Percentiles rank a stretch among this genome's conserved stretches.
These are phyloP conservation scores for Metarhizium robertsii DNA, from an alignment of 2,329 filamentous ascomycete genomes.

Conservation along the genomic window DNA sequence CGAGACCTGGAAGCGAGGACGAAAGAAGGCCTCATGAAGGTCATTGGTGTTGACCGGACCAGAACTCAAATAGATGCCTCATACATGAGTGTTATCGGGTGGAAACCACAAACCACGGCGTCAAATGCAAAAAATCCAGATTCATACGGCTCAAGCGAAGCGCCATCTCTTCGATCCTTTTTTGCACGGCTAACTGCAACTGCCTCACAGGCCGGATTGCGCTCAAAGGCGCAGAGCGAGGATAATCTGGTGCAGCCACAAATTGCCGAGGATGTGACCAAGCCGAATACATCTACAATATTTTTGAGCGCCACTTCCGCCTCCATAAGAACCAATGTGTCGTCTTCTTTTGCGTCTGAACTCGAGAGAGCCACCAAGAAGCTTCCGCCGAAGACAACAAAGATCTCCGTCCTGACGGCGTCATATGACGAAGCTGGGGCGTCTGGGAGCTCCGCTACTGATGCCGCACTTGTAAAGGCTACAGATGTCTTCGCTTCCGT, in stretches of 20 bases:
- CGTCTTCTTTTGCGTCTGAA: conserved; percentile 66
- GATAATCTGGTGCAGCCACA: conserved; percentile 53
- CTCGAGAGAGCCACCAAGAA: conserved; percentile 96
- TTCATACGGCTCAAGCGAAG: conserved; percentile 36
- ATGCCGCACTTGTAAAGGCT: conserved; percentile 42
- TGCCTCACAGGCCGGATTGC: conserved; percentile 39
- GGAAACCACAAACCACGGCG: conserved; percentile 52
- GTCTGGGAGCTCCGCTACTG: conserved; percentile 42
- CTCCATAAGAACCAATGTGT: conserved; percentile 66
- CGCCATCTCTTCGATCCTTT: conserved; percentile 64
- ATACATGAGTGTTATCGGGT: conserved; percentile 81
- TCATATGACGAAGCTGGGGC: conserved; percentile 75
- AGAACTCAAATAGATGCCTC: conserved; percentile 86
- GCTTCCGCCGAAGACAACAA: conserved; percentile 80
- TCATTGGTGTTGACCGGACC: conserved; percentile 70
- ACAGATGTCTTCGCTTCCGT: conserved; percentile 85
- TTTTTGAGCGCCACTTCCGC: conserved; percentile 86
- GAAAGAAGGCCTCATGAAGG: conserved; percentile 79
- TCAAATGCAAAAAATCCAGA: conserved; percentile 34
- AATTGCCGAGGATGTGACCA: conserved; percentile 63
- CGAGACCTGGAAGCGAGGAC: conserved; percentile 73
- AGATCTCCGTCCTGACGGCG: conserved; percentile 79
- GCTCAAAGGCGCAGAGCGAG: conserved; percentile 49
- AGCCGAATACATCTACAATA: conserved; percentile 64
- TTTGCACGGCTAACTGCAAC: conserved; percentile 65